These are phyloP conservation scores for Thelephora terrestris DNA, from an alignment of 1,284 basidiomycete genomes.

Conservation along the genomic window DNA sequence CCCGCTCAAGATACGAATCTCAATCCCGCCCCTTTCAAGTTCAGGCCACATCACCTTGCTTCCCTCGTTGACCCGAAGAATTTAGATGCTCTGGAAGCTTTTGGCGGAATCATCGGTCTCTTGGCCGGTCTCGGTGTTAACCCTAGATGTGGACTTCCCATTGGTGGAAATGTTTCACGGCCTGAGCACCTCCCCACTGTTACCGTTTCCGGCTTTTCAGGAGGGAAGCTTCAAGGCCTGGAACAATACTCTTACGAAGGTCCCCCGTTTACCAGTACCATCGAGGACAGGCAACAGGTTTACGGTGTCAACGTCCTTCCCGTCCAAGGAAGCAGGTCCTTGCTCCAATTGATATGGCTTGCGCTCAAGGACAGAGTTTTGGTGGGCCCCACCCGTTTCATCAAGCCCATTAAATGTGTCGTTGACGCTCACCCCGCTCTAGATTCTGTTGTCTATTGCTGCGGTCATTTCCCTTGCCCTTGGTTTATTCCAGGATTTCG, in stretches of 20 bases:
- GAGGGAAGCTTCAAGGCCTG: no score
- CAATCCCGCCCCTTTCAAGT: constrained; percentile 62
- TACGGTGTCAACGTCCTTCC: constrained; percentile 86
- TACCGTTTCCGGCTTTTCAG: no score
- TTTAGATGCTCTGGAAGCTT: constrained; percentile 48
- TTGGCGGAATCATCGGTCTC: constrained; percentile 71
- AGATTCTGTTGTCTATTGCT: constrained; percentile 86
- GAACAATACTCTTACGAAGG: constrained; percentile 21
- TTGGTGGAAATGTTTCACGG: no score
- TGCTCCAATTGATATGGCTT: constrained; percentile 86
- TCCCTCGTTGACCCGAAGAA: no score
- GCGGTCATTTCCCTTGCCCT: constrained; percentile 91
- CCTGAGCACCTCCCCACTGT: no score
- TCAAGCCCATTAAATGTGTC: not conserved
- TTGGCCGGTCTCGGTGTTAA: constrained; percentile 71
- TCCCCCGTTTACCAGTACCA: constrained; percentile 39
- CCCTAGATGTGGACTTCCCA: constrained; percentile 49
- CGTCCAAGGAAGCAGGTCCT: constrained; percentile 63
- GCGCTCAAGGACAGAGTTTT: constrained; percentile 95
- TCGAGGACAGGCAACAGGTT: constrained; percentile 61
- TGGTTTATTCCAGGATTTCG: constrained; percentile 92
- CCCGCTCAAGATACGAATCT: constrained; percentile 50
- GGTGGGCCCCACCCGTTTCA: constrained; percentile 33
- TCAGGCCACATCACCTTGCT: constrained; percentile 72
- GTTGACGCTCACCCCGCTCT: constrained; percentile 3